Conservation (phyloP, 331 rosid genomes). For the Quercus lobata region DNA sequence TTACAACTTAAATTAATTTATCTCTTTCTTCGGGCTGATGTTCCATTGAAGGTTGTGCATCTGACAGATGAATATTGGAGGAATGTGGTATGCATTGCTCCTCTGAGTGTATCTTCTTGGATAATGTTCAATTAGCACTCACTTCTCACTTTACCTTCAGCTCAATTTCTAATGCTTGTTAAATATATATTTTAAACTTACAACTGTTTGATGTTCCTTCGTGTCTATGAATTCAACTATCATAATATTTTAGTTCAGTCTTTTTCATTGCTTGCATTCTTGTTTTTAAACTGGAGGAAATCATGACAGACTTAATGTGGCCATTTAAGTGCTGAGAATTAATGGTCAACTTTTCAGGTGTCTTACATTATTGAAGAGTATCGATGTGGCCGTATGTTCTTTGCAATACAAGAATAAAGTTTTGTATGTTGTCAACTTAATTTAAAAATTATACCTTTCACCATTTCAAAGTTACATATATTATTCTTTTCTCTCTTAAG, state of each 20-base stretch:
- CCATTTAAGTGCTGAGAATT: slow-evolving; percentile 6
- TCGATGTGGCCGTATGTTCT: slow-evolving; percentile 83
- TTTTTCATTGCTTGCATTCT: slow-evolving; percentile 2
- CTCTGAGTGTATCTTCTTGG: background rate
- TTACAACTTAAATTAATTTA: slow-evolving; percentile 11
- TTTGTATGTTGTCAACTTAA: slow-evolving; percentile 48
- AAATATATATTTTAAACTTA: background rate
- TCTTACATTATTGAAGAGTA: slow-evolving; percentile 85
- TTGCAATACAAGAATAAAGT: slow-evolving; percentile 95
- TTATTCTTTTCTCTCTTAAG: background rate
- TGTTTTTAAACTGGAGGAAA: background rate
- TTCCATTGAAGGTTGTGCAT: slow-evolving; percentile 86
- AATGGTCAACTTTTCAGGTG: slow-evolving; percentile 44
- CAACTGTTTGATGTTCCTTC: background rate
- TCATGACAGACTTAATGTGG: background rate
- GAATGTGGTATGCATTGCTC: slow-evolving; percentile 53
- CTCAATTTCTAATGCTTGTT: background rate
- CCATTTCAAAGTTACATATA: background rate
- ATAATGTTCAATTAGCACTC: background rate
- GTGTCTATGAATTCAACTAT: slow-evolving; percentile 1
- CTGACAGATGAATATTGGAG: slow-evolving; percentile 92
- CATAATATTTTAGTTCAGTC: background rate
- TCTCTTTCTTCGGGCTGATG: slow-evolving; percentile 51
- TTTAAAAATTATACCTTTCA: slow-evolving; percentile 3
- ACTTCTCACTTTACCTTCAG: background rate